These are phyloP conservation scores for Solanum gandarillasii DNA, from an alignment of 257 asterid species.

Conservation along the genomic window DNA sequence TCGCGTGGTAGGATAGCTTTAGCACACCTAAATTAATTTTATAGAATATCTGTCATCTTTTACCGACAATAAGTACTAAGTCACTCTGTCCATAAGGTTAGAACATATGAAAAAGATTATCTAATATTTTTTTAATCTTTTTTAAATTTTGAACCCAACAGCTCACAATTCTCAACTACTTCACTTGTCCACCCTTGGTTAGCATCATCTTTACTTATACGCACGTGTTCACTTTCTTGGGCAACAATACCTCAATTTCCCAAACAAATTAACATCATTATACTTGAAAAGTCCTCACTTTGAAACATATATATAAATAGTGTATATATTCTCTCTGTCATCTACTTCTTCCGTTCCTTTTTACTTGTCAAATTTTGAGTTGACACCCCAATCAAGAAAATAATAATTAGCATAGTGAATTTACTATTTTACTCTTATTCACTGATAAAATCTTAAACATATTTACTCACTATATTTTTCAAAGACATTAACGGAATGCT, in stretches of 20 bases:
- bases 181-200: neutral
- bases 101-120: no score
- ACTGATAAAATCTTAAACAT: no score
- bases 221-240: neutral
- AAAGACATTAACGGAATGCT: neutral
- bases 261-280: neutral
- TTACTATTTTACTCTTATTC: no score
- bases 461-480: neutral
- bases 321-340: neutral
- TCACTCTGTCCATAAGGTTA: no score
- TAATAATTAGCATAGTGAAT: rapidly evolving
- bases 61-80: no score
- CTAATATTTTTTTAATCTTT: no score
- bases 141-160: no score
- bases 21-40: rapidly evolving
- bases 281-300: neutral
- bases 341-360: no score
- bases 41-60: rapidly evolving
- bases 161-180: no score
- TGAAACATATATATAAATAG: neutral
- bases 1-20: rapidly evolving
- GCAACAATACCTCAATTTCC: neutral
- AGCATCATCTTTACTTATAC: neutral
- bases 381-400: no score
- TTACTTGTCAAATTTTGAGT: no score